phyloP scores from a whole-genome alignment of 108 stramenopile genomes.

The Stephanodiscus minutulus region DNA sequence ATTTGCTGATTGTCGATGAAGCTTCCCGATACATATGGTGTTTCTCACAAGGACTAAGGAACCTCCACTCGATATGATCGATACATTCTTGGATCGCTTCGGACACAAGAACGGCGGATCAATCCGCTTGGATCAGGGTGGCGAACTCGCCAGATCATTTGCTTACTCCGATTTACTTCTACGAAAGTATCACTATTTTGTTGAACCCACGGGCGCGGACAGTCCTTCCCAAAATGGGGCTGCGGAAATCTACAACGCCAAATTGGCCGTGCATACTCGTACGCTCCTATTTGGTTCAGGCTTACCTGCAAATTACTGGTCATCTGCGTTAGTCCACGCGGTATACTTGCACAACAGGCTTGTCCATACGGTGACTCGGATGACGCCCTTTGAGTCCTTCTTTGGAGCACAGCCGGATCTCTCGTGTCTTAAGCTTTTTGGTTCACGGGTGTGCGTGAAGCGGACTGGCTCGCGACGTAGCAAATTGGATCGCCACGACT shows the following conservation, averaged over 20 bases:
- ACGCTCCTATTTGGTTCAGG: neutral
- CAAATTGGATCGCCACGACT: constrained; percentile 4
- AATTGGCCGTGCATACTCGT: neutral
- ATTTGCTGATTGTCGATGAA: neutral
- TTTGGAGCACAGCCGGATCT: too few species aligned
- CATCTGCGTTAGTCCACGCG: too few species aligned
- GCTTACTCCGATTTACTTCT: neutral
- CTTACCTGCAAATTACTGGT: neutral
- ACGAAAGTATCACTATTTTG: neutral
- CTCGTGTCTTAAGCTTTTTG: neutral
- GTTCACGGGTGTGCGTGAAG: neutral
- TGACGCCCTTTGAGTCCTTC: neutral
- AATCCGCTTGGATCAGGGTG: neutral
- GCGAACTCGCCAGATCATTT: neutral
- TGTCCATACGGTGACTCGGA: neutral
- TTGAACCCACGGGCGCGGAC: neutral
- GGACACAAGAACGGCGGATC: neutral
- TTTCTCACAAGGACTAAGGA: neutral
- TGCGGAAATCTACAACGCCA: neutral
- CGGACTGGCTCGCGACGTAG: neutral
- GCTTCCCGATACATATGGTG: neutral
- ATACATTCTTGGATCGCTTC: neutral
- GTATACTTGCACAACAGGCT: too few species aligned
- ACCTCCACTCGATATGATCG: neutral
- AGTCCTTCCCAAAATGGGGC: neutral